Conservation (phyloP, 495 filamentous ascomycete genomes). For the Chaetomium cochliodes region DNA sequence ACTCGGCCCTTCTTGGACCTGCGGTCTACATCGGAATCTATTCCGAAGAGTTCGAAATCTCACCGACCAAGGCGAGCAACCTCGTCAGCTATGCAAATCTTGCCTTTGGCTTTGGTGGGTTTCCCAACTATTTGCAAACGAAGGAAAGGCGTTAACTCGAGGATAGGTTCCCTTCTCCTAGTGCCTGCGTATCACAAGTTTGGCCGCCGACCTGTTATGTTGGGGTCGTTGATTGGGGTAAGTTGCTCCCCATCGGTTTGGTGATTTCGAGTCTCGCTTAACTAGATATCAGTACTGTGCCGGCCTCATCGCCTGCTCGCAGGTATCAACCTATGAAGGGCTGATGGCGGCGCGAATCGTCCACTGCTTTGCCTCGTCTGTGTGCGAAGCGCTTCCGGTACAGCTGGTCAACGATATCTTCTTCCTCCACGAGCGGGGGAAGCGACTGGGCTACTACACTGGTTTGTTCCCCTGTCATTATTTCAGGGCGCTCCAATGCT, state of each 20-base stretch:
- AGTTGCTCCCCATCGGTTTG: conserved; percentile 16
- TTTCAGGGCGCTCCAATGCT: background rate
- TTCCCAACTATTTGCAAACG: background rate
- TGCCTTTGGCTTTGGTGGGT: conserved; percentile 58
- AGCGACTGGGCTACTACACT: conserved; percentile 59
- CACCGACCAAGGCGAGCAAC: conserved; percentile 51
- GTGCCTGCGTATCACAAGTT: conserved; percentile 62
- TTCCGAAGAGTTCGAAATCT: conserved; percentile 54
- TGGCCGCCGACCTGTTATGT: conserved; percentile 59
- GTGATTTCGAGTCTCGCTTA: background rate
- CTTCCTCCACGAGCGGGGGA: conserved; percentile 61
- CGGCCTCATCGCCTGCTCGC: conserved; percentile 57
- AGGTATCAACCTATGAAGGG: conserved; percentile 49
- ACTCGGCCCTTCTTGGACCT: conserved; percentile 57
- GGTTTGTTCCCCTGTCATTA: conserved; percentile 31
- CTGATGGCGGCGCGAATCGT: conserved; percentile 58
- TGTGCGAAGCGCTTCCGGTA: conserved; percentile 63
- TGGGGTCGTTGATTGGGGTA: conserved; percentile 53
- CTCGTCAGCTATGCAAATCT: conserved; percentile 63
- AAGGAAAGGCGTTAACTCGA: background rate
- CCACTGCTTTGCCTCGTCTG: conserved; percentile 56
- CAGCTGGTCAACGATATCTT: conserved; percentile 68
- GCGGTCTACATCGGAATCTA: conserved; percentile 61
- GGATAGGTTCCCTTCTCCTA: conserved; percentile 53
- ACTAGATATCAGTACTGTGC: conserved; percentile 45